Evolutionary conservation across 345 rosid species (phyloP).

Genomic region (Camelina hispida): DNA sequence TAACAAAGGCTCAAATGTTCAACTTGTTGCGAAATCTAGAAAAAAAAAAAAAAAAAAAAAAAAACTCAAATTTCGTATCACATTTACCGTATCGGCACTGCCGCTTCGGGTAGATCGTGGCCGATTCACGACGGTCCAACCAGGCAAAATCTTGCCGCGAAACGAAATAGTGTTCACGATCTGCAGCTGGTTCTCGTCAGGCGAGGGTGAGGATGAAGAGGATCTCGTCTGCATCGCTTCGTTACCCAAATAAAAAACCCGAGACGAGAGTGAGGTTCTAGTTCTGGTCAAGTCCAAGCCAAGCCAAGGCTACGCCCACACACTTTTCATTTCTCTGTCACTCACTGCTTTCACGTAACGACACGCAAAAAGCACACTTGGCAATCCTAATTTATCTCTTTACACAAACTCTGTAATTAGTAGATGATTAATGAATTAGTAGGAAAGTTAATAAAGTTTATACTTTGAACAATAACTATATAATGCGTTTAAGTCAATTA

Average conservation of each 20-base stretch:
- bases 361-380: constrained; percentile 37
- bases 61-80: not conserved
- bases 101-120: constrained; percentile 16
- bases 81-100: constrained; percentile 31
- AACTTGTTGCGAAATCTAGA: not conserved
- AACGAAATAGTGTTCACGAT: constrained; percentile 33
- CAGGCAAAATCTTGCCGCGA: constrained; percentile 13
- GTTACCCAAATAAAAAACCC: constrained; percentile 32
- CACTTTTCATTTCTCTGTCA: constrained; percentile 6
- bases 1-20: not conserved
- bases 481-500: not conserved
- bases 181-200: constrained; percentile 37
- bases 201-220: constrained; percentile 33
- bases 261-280: constrained; percentile 17
- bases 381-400: not conserved
- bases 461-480: too few species aligned
- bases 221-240: constrained; percentile 45
- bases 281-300: constrained; percentile 17
- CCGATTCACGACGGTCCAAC: constrained; percentile 28
- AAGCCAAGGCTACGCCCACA: not conserved
- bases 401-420: not conserved
- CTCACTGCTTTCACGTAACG: constrained; percentile 3
- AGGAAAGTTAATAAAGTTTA: too few species aligned
- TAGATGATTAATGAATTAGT: not conserved
- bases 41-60: not conserved